Percentiles rank a stretch among this genome's conserved stretches.
Conservation (phyloP, 2,329 filamentous ascomycete species). For the Ophiosphaerella herpotricha region DNA sequence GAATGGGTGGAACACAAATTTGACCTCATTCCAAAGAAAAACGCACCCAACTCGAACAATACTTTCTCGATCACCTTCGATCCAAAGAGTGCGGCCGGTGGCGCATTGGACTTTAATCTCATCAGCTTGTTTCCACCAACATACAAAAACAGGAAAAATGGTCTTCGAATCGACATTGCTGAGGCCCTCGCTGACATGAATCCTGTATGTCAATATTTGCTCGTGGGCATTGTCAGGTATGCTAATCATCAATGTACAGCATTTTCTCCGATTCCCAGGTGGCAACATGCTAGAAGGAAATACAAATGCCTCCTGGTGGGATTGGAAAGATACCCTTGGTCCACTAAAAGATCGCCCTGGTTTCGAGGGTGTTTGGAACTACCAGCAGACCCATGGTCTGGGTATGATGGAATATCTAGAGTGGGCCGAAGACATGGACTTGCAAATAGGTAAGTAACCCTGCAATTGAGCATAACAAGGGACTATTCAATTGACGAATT, state of each 20-base stretch:
- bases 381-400: conserved; percentile 52
- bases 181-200: conserved; percentile 51
- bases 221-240: too few relatives aligned
- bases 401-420: conserved; percentile 56
- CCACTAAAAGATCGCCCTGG: conserved; percentile 55
- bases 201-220: conserved; percentile 25
- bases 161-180: conserved; percentile 56
- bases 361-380: conserved; percentile 52
- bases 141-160: conserved; percentile 58
- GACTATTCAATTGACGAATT: conserved; percentile 11
- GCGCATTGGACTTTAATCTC: conserved; percentile 53
- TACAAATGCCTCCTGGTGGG: conserved; percentile 30
- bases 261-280: conserved; percentile 57
- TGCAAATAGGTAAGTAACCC: conserved; percentile 41
- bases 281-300: conserved; percentile 54
- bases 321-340: conserved; percentile 58
- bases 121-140: conserved; percentile 61
- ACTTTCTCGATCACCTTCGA: conserved; percentile 58
- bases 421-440: conserved; percentile 53
- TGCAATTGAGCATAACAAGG: background rate
- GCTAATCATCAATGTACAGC: conserved; percentile 15
- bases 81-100: conserved; percentile 35
- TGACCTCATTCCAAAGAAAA: conserved; percentile 39
- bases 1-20: conserved; percentile 50
- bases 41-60: conserved; percentile 55